Evolutionary conservation across 2,329 filamentous ascomycete species (phyloP).

Genomic region (Nemania serpens): DNA sequence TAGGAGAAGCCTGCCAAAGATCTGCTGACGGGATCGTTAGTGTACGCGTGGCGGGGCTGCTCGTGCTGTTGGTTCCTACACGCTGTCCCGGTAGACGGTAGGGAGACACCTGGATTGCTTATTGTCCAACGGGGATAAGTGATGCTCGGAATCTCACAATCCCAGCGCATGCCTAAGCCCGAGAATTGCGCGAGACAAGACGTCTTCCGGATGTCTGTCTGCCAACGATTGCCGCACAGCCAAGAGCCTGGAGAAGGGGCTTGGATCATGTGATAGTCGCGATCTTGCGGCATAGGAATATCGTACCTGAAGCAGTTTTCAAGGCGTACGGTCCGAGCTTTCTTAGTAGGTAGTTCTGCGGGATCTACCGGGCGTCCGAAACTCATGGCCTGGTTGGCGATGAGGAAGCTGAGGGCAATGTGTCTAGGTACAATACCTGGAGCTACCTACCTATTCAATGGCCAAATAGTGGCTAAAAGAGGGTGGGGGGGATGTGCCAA

Average conservation of each 20-base stretch:
- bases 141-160: not conserved
- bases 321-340: slow-evolving; percentile 7
- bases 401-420: slow-evolving; percentile 13
- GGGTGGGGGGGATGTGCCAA: slow-evolving; percentile 33
- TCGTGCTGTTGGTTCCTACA: slow-evolving; percentile 30
- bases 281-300: slow-evolving; percentile 7
- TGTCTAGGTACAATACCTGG: not conserved
- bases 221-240: slow-evolving; percentile 5
- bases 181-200: not conserved
- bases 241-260: slow-evolving; percentile 6
- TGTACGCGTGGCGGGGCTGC: slow-evolving; percentile 40
- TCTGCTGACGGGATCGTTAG: slow-evolving; percentile 42
- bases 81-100: slow-evolving; percentile 7
- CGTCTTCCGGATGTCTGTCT: not conserved
- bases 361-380: slow-evolving; percentile 23
- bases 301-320: slow-evolving; percentile 3
- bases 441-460: slow-evolving; percentile 3
- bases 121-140: not conserved
- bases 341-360: slow-evolving; percentile 14
- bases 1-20: slow-evolving; percentile 36
- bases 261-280: slow-evolving; percentile 10
- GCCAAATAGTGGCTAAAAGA: slow-evolving; percentile 12
- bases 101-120: not conserved
- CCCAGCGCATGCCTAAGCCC: not conserved
- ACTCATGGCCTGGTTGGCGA: slow-evolving; percentile 14